Evolutionary conservation across 2,329 filamentous ascomycete genomes (phyloP).

Genomic region (Fusarium burgessii): DNA sequence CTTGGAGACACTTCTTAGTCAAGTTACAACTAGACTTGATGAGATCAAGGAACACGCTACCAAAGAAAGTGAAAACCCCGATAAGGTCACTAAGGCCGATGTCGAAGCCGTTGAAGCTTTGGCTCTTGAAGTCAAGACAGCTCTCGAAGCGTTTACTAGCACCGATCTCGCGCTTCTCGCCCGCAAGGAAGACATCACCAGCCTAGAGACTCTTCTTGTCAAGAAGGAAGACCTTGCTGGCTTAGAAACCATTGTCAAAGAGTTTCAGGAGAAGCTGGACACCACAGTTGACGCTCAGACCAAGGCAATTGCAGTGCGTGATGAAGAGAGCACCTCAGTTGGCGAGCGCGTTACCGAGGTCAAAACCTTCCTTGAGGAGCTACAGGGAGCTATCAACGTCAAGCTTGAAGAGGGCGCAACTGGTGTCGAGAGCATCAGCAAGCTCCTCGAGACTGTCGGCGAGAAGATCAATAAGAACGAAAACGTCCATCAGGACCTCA

Average conservation of each 20-base stretch:
- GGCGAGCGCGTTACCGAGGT: conserved; percentile 83
- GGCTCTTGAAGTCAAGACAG: conserved; percentile 85
- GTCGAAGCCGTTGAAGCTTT: conserved; percentile 84
- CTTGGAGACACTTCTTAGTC: conserved; percentile 82
- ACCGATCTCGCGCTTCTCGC: conserved; percentile 78
- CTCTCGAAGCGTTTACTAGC: conserved; percentile 77
- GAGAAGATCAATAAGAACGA: conserved; percentile 71
- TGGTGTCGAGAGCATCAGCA: conserved; percentile 78
- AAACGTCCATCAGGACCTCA: conserved; percentile 70
- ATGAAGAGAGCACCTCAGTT: conserved; percentile 83
- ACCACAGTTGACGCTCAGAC: conserved; percentile 78
- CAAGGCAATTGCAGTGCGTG: conserved; percentile 85
- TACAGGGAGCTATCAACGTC: conserved; percentile 80
- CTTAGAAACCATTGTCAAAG: conserved; percentile 75
- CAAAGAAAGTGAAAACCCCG: conserved; percentile 66
- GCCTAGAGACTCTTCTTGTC: conserved; percentile 75
- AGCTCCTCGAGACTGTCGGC: conserved; percentile 74
- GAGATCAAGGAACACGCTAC: conserved; percentile 74
- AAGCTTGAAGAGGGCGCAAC: conserved; percentile 82
- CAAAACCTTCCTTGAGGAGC: conserved; percentile 79
- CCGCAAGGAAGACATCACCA: conserved; percentile 76
- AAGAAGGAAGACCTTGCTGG: conserved; percentile 76
- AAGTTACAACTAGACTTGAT: conserved; percentile 80
- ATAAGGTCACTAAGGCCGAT: conserved; percentile 82
- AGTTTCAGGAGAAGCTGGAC: conserved; percentile 76